phyloP scores from a whole-genome alignment of 73 alveolate genomes.

The Tetrahymena borealis region DNA sequence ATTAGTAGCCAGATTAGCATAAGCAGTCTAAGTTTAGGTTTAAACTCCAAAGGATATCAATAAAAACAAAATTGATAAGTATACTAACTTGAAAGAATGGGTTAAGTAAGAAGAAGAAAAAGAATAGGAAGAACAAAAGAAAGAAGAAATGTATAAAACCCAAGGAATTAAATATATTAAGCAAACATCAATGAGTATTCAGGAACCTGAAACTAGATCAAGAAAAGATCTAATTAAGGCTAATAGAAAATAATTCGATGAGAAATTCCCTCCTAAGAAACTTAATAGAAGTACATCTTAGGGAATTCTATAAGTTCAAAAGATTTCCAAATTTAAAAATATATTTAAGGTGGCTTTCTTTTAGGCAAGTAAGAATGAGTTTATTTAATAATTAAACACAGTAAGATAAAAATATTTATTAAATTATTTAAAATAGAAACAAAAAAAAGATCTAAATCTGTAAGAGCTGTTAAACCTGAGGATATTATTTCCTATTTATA shows the following conservation, averaged over 20 bases:
- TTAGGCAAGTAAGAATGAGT: neutral
- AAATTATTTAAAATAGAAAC: neutral
- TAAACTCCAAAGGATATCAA: neutral
- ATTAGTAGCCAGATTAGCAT: neutral
- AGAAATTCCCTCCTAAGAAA: neutral
- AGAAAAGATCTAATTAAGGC: neutral
- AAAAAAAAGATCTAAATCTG: neutral
- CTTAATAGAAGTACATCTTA: neutral
- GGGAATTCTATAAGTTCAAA: neutral
- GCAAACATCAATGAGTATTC: neutral
- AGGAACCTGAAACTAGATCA: neutral
- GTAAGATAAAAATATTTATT: too few relatives aligned
- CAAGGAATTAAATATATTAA: neutral
- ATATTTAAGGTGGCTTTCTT: neutral
- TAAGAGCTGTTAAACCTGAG: neutral
- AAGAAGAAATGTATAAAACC: neutral
- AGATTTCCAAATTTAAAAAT: neutral
- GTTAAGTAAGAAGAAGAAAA: neutral
- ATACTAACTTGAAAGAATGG: neutral
- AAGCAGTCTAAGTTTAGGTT: neutral
- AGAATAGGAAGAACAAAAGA: neutral
- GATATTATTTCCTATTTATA: neutral
- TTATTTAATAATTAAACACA: neutral
- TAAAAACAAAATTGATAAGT: neutral
- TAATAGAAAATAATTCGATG: neutral